A percentile compares a stretch with the other conserved stretches of the same genome.
These are phyloP conservation scores for Sphagnum contortum DNA, from an alignment of 225 moss, liverwort and hornwort species.

Conservation along the genomic window DNA sequence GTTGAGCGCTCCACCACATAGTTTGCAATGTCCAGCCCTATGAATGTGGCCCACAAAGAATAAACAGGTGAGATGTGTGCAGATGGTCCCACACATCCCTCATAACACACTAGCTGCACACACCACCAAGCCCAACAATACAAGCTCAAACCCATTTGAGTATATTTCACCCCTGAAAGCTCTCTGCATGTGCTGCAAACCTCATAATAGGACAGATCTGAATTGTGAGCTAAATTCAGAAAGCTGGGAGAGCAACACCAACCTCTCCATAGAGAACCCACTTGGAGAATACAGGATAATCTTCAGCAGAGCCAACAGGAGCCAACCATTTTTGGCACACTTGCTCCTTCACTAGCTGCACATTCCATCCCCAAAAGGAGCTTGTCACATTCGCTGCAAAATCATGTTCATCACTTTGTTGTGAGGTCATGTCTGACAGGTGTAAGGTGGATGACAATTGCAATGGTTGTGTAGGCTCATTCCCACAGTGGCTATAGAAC, in stretches of 20 bases:
- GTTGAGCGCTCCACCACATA: slow-evolving; percentile 46
- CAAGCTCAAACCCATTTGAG: too few relatives aligned
- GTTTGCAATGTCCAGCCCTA: slow-evolving; percentile 47
- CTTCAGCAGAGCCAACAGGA: slow-evolving; percentile 45
- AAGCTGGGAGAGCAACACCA: neutral
- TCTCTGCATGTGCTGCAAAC: too few relatives aligned
- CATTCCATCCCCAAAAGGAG: slow-evolving; percentile 22
- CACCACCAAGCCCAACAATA: neutral
- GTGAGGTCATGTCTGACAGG: too few relatives aligned
- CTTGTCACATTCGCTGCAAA: neutral
- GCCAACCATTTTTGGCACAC: slow-evolving; percentile 50
- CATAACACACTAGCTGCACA: slow-evolving; percentile 31
- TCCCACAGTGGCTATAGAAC: slow-evolving; percentile 53
- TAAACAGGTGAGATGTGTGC: slow-evolving; percentile 48
- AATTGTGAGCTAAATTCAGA: too few relatives aligned
- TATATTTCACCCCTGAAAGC: too few relatives aligned
- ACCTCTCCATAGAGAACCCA: slow-evolving; percentile 66
- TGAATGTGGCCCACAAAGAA: slow-evolving; percentile 56
- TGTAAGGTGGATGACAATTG: too few relatives aligned
- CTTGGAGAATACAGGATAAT: slow-evolving; percentile 48
- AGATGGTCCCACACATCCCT: slow-evolving; percentile 33
- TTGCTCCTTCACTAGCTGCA: slow-evolving; percentile 46
- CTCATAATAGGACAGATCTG: too few relatives aligned
- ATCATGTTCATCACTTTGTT: too few relatives aligned
- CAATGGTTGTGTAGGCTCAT: slow-evolving; percentile 8